A percentile compares a stretch with the other conserved stretches of the same genome.
phyloP scores from a whole-genome alignment of 2,329 filamentous ascomycete genomes.

The Neofusicoccum ribis region DNA sequence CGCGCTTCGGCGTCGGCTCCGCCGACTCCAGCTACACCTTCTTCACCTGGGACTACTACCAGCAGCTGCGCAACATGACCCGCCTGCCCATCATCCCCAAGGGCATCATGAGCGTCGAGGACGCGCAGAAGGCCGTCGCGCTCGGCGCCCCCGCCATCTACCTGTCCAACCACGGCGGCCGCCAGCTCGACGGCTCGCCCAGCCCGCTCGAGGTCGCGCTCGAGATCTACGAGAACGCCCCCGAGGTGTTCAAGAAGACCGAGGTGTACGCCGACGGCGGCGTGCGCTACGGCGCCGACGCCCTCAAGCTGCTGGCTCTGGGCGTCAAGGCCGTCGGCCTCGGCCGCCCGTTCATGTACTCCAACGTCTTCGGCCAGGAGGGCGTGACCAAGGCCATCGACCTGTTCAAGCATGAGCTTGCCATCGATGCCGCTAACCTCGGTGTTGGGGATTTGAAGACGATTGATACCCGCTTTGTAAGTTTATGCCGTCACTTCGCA shows the following conservation, averaged over 20 bases:
- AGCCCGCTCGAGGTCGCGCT: constrained; percentile 74
- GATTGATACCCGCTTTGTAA: constrained; percentile 23
- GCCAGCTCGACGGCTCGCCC: constrained; percentile 52
- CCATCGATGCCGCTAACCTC: constrained; percentile 35
- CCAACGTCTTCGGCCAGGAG: constrained; percentile 58
- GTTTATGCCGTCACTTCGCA: background rate
- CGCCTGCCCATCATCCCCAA: constrained; percentile 42
- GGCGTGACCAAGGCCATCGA: constrained; percentile 60
- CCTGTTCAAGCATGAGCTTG: constrained; percentile 54
- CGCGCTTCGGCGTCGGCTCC: constrained; percentile 33
- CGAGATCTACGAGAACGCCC: constrained; percentile 64
- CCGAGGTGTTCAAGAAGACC: constrained; percentile 40
- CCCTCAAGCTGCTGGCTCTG: constrained; percentile 40
- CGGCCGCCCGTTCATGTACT: constrained; percentile 53
- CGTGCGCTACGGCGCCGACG: constrained; percentile 41
- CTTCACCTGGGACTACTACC: constrained; percentile 38
- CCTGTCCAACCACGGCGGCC: constrained; percentile 45
- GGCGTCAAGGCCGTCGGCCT: constrained; percentile 46
- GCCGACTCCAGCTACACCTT: constrained; percentile 33
- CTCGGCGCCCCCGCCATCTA: constrained; percentile 41
- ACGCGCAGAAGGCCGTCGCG: constrained; percentile 38
- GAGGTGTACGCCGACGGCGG: constrained; percentile 45
- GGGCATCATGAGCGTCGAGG: constrained; percentile 43
- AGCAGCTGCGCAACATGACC: constrained; percentile 39
- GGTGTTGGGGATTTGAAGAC: constrained; percentile 34